Percentiles rank a stretch among this genome's conserved stretches.
Evolutionary conservation across 2,329 filamentous ascomycete genomes (phyloP).

Genomic region (Ascochyta fabae): DNA sequence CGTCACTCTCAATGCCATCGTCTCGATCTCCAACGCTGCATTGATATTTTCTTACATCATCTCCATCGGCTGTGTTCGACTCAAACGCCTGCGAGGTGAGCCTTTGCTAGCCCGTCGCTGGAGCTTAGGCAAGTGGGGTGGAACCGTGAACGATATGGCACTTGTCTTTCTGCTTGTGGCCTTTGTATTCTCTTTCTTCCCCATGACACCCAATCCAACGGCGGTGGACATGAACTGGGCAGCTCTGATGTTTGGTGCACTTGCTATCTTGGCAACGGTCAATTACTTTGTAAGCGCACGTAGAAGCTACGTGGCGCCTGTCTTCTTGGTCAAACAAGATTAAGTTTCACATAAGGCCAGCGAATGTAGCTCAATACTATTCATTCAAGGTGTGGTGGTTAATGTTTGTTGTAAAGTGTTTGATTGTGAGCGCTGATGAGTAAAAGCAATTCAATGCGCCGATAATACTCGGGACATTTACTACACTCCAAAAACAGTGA

Average conservation of each 20-base stretch:
- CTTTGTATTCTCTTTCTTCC: slow-evolving; percentile 54
- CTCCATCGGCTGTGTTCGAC: slow-evolving; percentile 39
- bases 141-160: slow-evolving; percentile 46
- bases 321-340: slow-evolving; percentile 21
- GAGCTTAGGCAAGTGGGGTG: slow-evolving; percentile 48
- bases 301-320: slow-evolving; percentile 21
- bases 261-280: slow-evolving; percentile 18
- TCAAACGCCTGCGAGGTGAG: slow-evolving; percentile 33
- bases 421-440: too few relatives aligned
- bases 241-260: slow-evolving; percentile 50
- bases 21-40: slow-evolving; percentile 42
- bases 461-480: too few relatives aligned
- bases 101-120: slow-evolving; percentile 40
- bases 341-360: background rate
- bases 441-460: too few relatives aligned
- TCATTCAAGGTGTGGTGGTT: too few relatives aligned
- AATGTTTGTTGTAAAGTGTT: too few relatives aligned
- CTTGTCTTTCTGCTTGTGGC: slow-evolving; percentile 44
- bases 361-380: too few relatives aligned
- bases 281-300: slow-evolving; percentile 25
- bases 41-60: slow-evolving; percentile 44
- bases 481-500: too few relatives aligned
- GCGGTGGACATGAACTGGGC: slow-evolving; percentile 56
- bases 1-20: slow-evolving; percentile 51
- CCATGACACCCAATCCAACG: slow-evolving; percentile 26